Percentiles rank a stretch among this genome's conserved stretches.
Evolutionary conservation across 768 basidiomycete genomes (phyloP).

Genomic region (Serpula lacrymans): DNA sequence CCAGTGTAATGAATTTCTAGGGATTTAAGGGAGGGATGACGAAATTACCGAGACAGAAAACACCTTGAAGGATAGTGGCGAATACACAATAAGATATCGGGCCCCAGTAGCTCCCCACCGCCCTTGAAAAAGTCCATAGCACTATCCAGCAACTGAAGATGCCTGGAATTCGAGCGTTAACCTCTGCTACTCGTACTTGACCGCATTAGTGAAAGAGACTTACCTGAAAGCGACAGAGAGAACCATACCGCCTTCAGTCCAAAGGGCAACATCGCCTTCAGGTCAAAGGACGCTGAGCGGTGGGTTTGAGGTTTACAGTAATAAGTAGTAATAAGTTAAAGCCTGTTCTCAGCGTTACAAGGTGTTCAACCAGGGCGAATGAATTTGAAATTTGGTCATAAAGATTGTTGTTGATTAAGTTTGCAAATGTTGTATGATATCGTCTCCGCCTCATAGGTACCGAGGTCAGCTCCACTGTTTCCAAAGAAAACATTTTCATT

Average conservation of each 20-base stretch:
- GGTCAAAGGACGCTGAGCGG: too few relatives aligned
- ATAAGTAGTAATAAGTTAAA: too few relatives aligned
- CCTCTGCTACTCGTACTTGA: too few relatives aligned
- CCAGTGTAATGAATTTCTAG: not conserved
- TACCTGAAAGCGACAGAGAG: slow-evolving; percentile 53
- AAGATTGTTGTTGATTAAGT: too few relatives aligned
- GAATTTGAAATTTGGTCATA: too few relatives aligned
- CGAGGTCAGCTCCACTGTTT: too few relatives aligned
- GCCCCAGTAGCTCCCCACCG: slow-evolving; percentile 44
- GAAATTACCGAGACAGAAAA: slow-evolving; percentile 56
- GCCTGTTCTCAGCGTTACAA: too few relatives aligned
- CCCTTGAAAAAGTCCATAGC: slow-evolving; percentile 41
- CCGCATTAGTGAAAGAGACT: slow-evolving; percentile 1
- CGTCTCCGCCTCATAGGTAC: too few relatives aligned
- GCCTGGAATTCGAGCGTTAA: slow-evolving; percentile 32
- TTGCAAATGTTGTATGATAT: too few relatives aligned
- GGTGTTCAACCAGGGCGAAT: too few relatives aligned
- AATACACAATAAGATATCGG: slow-evolving; percentile 47
- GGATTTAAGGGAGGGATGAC: not conserved
- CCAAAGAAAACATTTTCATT: too few relatives aligned
- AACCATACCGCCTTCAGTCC: slow-evolving; percentile 59
- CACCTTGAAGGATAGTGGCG: slow-evolving; percentile 48
- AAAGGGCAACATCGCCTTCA: slow-evolving; percentile 62
- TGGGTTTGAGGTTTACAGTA: too few relatives aligned
- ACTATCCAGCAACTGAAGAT: slow-evolving; percentile 48